Percentiles rank a stretch among this genome's conserved stretches.
phyloP scores from a whole-genome alignment of 768 basidiomycete genomes.

The Pholiota conissans region DNA sequence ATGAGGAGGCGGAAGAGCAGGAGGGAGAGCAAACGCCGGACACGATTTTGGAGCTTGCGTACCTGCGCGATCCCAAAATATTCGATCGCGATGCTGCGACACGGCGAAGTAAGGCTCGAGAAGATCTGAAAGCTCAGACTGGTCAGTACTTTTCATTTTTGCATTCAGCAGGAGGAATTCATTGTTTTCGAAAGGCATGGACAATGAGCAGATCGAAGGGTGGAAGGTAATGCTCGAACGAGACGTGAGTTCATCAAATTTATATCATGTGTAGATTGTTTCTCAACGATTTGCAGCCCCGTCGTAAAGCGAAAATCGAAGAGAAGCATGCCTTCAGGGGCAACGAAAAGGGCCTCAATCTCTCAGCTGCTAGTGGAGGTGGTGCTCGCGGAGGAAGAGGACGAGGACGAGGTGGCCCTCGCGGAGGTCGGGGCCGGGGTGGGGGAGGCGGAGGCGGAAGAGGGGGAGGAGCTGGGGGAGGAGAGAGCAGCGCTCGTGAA shows the following conservation, averaged over 20 bases:
- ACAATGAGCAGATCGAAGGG: slow-evolving; percentile 87
- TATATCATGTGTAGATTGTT: slow-evolving; percentile 3
- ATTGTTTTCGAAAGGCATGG: slow-evolving; percentile 50
- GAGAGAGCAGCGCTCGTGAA: slow-evolving; percentile 47
- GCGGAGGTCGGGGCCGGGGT: slow-evolving; percentile 23
- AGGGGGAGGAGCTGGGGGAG: slow-evolving; percentile 38
- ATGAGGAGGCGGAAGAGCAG: slow-evolving; percentile 34
- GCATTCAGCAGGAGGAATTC: neutral
- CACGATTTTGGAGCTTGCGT: slow-evolving; percentile 73
- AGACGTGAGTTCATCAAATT: slow-evolving; percentile 58
- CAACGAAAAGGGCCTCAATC: slow-evolving; percentile 38
- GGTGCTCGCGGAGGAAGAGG: slow-evolving; percentile 22
- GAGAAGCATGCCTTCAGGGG: slow-evolving; percentile 78
- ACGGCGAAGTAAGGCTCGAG: slow-evolving; percentile 64
- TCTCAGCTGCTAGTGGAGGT: slow-evolving; percentile 14
- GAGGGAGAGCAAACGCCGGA: slow-evolving; percentile 45
- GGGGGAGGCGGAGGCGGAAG: slow-evolving; percentile 38
- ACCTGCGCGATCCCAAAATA: slow-evolving; percentile 68
- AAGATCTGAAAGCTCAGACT: slow-evolving; percentile 67
- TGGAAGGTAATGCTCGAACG: slow-evolving; percentile 90
- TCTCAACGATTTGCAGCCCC: too few relatives aligned
- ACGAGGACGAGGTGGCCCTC: slow-evolving; percentile 19
- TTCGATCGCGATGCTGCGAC: slow-evolving; percentile 80
- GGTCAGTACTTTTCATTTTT: slow-evolving; percentile 37
- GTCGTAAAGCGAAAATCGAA: slow-evolving; percentile 66